A percentile compares a stretch with the other conserved stretches of the same genome.
These are phyloP conservation scores for Fraxinus cuspidata DNA, from an alignment of 257 asterid genomes.

Conservation along the genomic window DNA sequence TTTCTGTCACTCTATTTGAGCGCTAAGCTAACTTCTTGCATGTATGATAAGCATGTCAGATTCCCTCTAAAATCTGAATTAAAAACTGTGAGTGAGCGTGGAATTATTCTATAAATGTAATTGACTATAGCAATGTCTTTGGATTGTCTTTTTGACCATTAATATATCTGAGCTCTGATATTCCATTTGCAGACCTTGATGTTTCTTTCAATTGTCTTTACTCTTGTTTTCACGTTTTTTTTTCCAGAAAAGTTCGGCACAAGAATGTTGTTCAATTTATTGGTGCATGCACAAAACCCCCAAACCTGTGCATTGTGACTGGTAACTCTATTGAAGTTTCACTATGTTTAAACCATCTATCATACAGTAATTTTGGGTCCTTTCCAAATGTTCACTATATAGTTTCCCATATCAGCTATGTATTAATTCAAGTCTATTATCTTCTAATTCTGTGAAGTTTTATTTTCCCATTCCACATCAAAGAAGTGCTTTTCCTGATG, in stretches of 20 bases:
- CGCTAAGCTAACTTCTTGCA: too few relatives aligned
- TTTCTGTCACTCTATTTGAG: neutral
- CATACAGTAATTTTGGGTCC: neutral
- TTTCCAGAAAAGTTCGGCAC: conserved; percentile 91
- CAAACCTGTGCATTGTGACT: conserved; percentile 92
- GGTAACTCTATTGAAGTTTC: conserved; percentile 40
- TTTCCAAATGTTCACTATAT: neutral
- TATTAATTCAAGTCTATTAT: neutral
- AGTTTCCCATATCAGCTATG: neutral
- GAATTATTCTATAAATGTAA: neutral
- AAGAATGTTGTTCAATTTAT: conserved; percentile 95
- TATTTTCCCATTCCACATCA: neutral
- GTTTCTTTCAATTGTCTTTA: neutral
- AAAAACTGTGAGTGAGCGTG: neutral
- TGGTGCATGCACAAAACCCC: conserved; percentile 96
- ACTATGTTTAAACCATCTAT: neutral
- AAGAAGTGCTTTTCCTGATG: neutral
- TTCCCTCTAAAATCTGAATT: neutral
- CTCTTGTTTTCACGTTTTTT: conserved; percentile 11
- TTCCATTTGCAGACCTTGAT: neutral
- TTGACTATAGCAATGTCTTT: neutral
- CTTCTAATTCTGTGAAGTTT: neutral
- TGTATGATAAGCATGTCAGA: neutral
- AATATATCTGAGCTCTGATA: neutral
- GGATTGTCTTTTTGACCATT: neutral